Evolutionary conservation across 1,139 yeast species (phyloP), one percentile per base, ranked within the genome.

Genomic region (Pichia sp.): DNA sequence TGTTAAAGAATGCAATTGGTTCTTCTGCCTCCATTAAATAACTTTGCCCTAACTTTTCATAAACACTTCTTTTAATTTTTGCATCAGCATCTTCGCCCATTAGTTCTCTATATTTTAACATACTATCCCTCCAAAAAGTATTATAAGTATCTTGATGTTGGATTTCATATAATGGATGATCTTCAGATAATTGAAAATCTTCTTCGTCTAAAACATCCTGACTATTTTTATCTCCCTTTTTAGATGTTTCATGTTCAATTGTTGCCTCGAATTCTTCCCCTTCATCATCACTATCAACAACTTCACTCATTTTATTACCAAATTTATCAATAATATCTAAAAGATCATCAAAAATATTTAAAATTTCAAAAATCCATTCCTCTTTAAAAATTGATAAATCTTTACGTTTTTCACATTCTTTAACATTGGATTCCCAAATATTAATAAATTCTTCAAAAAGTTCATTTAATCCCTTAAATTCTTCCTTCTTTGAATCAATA

Each of bases 241-340:
- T 69, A 2, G 58, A 58, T 8, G 61, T 65, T 22, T 58, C 39
- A n/a, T n/a, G 63, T 68, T 60, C 59, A 4, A 57, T 68, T 6
- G 62, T 66, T 6, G 59, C 67, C 5, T 62, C 66, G 23, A 58
- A 69, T 3, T 63, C 65, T 22, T 57, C 64, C 6, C 58, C 64
- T 42, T 67, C 72, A n/a, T 64, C 65, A 43, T 73, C 80, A 53
- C 76, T 70, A 50, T 73, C 80, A 31, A 71, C 54, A 20, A 73
- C 77, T 44, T 77, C 84, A 35, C 70, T 73, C 39, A 67, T 59
- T 23, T 69, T 68, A 29, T 71, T 71, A 10, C 87, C 87, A 53
- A 81, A 83, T 53, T 80, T 78, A 48, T 78, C 82, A 23, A 80
- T 70, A 51, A 81, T 74, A 48, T 82, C 87, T 38, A 83, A 63